These are phyloP conservation scores for Talaromyces ruber DNA, from an alignment of 495 filamentous ascomycete species.

Conservation along the genomic window DNA sequence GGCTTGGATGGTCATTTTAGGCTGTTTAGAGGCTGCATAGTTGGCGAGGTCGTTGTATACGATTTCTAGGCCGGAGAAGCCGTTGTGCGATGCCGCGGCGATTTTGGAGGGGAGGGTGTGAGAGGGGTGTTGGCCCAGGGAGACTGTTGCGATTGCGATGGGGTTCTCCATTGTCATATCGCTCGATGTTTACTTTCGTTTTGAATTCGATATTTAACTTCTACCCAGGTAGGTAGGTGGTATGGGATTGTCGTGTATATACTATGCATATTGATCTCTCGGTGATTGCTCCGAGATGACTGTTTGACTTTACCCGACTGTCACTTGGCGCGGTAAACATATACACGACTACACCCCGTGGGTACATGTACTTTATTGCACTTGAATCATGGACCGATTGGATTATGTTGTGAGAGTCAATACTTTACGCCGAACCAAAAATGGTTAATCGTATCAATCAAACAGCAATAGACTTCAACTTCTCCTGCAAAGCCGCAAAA, in stretches of 20 bases:
- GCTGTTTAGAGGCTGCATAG: slow-evolving; percentile 24
- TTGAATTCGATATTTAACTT: background rate
- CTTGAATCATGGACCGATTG: no score
- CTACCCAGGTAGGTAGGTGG: no score
- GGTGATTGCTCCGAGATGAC: slow-evolving; percentile 15
- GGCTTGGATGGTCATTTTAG: slow-evolving; percentile 31
- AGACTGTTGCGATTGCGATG: slow-evolving; percentile 53
- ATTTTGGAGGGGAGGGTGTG: slow-evolving; percentile 57
- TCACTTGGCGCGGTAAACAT: no score
- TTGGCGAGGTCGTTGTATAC: slow-evolving; percentile 61
- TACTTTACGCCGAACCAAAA: background rate
- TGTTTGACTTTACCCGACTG: background rate
- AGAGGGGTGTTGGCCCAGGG: slow-evolving; percentile 53
- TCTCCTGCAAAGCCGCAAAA: slow-evolving; percentile 34
- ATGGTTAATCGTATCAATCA: background rate
- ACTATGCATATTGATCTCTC: background rate
- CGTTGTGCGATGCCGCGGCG: slow-evolving; percentile 47
- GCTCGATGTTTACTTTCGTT: no score
- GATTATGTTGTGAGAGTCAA: no score
- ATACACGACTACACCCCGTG: no score
- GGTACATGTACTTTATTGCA: no score
- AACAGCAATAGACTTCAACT: slow-evolving; percentile 16
- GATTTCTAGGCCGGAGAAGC: slow-evolving; percentile 58
- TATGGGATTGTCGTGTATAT: background rate
- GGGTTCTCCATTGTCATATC: slow-evolving; percentile 34